phyloP scores from a whole-genome alignment of 1,284 basidiomycete genomes.

The Malassezia psittaci region DNA sequence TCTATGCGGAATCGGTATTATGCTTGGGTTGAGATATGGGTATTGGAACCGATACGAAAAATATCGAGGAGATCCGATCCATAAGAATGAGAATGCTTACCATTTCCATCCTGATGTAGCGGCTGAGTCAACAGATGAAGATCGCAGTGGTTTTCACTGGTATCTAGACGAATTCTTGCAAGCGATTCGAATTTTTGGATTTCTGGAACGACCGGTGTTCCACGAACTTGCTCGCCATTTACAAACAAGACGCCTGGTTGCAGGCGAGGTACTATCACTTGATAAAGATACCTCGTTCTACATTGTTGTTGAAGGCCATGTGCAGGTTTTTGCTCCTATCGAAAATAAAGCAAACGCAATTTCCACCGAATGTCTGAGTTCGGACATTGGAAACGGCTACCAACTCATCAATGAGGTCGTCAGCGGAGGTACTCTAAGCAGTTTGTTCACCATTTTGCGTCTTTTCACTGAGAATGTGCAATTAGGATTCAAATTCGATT shows the following conservation, averaged over 20 bases:
- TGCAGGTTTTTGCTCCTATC: constrained; percentile 44
- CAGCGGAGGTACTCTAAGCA: constrained; percentile 66
- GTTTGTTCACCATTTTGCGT: constrained; percentile 85
- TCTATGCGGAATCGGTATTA: constrained; percentile 21
- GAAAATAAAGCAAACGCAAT: not conserved
- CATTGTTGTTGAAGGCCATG: constrained; percentile 46
- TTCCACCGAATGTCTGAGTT: not conserved
- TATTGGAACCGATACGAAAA: constrained; percentile 44
- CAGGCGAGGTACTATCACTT: constrained; percentile 40
- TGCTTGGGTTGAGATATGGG: constrained; percentile 49
- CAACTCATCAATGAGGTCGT: constrained; percentile 46
- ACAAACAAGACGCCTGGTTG: constrained; percentile 42
- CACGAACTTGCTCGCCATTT: constrained; percentile 46
- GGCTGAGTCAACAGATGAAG: constrained; percentile 24
- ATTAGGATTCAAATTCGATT: constrained; percentile 54
- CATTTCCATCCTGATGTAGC: constrained; percentile 41
- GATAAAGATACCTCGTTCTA: constrained; percentile 44
- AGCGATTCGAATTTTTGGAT: constrained; percentile 47
- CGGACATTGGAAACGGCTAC: constrained; percentile 22
- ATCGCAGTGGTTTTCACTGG: constrained; percentile 38
- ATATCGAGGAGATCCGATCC: constrained; percentile 40
- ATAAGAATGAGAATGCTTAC: constrained; percentile 34
- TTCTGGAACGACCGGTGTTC: constrained; percentile 46
- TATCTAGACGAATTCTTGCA: constrained; percentile 47
- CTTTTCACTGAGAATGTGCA: constrained; percentile 96